These are phyloP conservation scores for Cordyceps cicadae DNA, from an alignment of 2,329 filamentous ascomycete genomes.

Conservation along the genomic window DNA sequence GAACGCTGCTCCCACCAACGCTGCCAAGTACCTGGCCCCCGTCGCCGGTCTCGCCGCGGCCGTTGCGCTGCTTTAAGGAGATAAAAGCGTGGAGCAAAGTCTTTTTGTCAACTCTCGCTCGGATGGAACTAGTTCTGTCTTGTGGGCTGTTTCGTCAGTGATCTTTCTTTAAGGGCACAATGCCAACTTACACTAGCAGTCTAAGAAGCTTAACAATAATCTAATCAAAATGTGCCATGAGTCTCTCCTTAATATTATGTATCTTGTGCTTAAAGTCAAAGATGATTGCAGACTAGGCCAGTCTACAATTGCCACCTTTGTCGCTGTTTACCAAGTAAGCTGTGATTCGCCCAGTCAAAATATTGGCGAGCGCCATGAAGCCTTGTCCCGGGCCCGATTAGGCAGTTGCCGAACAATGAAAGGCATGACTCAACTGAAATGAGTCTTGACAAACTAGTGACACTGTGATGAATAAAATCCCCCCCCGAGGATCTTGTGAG, in stretches of 20 bases:
- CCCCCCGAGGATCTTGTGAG: not conserved
- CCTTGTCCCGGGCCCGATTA: not conserved
- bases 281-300: too few relatives aligned
- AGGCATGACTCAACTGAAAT: not conserved
- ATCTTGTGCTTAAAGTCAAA: too few relatives aligned
- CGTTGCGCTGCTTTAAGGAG: conserved; percentile 10
- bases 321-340: too few relatives aligned
- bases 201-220: not conserved
- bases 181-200: not conserved
- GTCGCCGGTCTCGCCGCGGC: conserved; percentile 10
- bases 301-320: too few relatives aligned
- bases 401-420: not conserved
- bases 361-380: not conserved
- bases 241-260: too few relatives aligned
- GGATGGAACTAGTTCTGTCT: not conserved
- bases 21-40: conserved; percentile 8
- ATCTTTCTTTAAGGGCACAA: not conserved
- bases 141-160: not conserved
- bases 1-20: conserved; percentile 5
- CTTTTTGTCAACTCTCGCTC: not conserved
- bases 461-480: not conserved
- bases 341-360: not conserved
- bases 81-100: not conserved
- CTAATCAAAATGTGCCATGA: not conserved
- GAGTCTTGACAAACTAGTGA: not conserved